These are phyloP conservation scores for Skeletonema costatum DNA, from an alignment of 108 stramenopile genomes.

Conservation along the genomic window DNA sequence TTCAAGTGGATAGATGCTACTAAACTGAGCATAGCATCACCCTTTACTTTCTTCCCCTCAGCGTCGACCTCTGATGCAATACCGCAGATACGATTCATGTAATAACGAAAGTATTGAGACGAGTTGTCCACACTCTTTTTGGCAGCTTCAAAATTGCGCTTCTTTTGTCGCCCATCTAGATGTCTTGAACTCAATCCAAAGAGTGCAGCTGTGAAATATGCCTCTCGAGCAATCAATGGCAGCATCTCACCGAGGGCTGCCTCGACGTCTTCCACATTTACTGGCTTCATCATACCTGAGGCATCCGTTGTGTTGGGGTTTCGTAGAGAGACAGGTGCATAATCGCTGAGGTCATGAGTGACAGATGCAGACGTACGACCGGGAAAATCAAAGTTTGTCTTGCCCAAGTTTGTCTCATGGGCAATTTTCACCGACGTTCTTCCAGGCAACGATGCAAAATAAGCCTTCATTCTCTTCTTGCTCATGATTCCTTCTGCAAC, in stretches of 20 bases:
- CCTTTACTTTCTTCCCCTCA: constrained; percentile 51
- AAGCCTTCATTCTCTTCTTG: constrained; percentile 88
- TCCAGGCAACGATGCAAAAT: constrained; percentile 83
- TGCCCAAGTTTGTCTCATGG: constrained; percentile 14
- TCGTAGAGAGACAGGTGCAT: constrained; percentile 51
- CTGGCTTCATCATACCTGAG: constrained; percentile 54
- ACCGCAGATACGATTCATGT: constrained; percentile 83
- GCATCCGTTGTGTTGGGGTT: constrained; percentile 29
- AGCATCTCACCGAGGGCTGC: constrained; percentile 74
- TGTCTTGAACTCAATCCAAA: constrained; percentile 82
- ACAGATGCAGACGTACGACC: constrained; percentile 43
- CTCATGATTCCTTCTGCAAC: constrained; percentile 88
- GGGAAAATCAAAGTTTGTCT: constrained; percentile 34
- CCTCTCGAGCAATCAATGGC: constrained; percentile 85
- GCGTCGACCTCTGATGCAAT: constrained; percentile 73
- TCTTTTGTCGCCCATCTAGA: constrained; percentile 86
- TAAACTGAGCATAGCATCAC: constrained; percentile 83
- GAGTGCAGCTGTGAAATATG: constrained; percentile 87
- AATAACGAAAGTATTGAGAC: constrained; percentile 83
- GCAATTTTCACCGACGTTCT: constrained; percentile 71
- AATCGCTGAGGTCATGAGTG: constrained; percentile 76
- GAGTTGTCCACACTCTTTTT: constrained; percentile 84
- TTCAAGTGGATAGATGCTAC: constrained; percentile 84
- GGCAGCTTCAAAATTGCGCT: constrained; percentile 85
- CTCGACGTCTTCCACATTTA: constrained; percentile 79